Evolutionary conservation across 805 yeast species (phyloP), one percentile per base, ranked within the genome.

Genomic region (Lipomyces spencermartinsiae): DNA sequence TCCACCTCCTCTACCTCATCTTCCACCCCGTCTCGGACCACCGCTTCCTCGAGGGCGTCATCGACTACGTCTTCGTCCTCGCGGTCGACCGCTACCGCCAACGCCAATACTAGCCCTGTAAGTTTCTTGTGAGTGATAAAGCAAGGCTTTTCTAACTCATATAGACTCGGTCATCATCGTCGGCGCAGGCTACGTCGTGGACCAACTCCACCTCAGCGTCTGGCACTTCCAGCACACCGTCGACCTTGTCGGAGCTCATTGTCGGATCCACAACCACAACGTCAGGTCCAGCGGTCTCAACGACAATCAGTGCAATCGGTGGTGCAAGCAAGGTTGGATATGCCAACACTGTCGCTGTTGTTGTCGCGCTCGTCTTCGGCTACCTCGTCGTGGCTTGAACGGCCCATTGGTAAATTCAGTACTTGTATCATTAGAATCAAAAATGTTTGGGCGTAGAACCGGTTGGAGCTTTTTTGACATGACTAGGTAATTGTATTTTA

Each of bases 151-250:
- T 37, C 43, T 37, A 37, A 12, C 43, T 37, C 43, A 12, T 12
- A 37, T 37, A 37, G 43, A 37, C 57, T 46, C 25, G 33, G n/a
- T 10, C 58, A 4, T 61, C 14, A 16, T 19, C 62, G 43, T 54
- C 57, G 6, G 14, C 51, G 16, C n/a, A 29, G 9, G n/a, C 14
- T 31, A 12, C 62, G 43, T 39, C 57, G 6, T 58, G 19, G 19
- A 16, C 65, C 25, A 65, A 60, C 49, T 22, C 65, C 16, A 65
- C 64, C 58, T 60, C 55, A 31, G 25, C 55, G 22, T 53, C 62
- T 22, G 31, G 25, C 16, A 12, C 43, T 12, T 12, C 1, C 43
- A 37, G 16, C 43, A 9, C 43, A 16, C 43, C 16, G 22, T 43
- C 49, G 49, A 43, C 49, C 22, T 16, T 43, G 49, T 7, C 8